phyloP scores from a whole-genome alignment of 2,329 filamentous ascomycete genomes.

The Juglanconis sp. region DNA sequence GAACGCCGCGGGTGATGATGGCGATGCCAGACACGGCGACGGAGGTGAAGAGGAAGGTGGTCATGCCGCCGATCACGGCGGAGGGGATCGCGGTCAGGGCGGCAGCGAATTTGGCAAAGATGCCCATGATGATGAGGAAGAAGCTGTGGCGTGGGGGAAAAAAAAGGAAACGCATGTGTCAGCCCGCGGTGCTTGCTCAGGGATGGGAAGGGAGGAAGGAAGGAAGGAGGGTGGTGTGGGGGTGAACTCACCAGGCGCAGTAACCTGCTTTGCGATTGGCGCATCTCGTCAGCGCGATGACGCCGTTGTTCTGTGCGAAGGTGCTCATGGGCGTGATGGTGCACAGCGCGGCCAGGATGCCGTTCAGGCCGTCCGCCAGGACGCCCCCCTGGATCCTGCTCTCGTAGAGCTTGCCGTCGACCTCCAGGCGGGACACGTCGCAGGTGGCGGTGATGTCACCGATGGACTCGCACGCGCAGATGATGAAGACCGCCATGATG shows the following conservation, averaged over 20 bases:
- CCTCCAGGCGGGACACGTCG: constrained; percentile 73
- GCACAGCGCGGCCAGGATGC: constrained; percentile 70
- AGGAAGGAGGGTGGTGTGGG: background rate
- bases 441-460: constrained; percentile 79
- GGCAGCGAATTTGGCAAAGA: constrained; percentile 81
- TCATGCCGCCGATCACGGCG: constrained; percentile 67
- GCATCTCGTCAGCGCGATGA: constrained; percentile 77
- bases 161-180: constrained; percentile 5
- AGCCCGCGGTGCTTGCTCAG: background rate
- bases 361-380: constrained; percentile 73
- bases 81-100: constrained; percentile 72
- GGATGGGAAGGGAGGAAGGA: background rate
- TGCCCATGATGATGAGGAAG: constrained; percentile 76
- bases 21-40: constrained; percentile 76
- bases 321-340: constrained; percentile 78
- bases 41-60: constrained; percentile 75
- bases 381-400: constrained; percentile 76
- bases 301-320: constrained; percentile 82
- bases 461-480: constrained; percentile 75
- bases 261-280: constrained; percentile 80
- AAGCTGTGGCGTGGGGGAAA: constrained; percentile 36
- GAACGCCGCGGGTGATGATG: constrained; percentile 66
- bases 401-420: constrained; percentile 69
- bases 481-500: constrained; percentile 66
- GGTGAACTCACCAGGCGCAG: constrained; percentile 53